phyloP scores from a whole-genome alignment of 345 rosid genomes.

The Eucalyptus marginata region DNA sequence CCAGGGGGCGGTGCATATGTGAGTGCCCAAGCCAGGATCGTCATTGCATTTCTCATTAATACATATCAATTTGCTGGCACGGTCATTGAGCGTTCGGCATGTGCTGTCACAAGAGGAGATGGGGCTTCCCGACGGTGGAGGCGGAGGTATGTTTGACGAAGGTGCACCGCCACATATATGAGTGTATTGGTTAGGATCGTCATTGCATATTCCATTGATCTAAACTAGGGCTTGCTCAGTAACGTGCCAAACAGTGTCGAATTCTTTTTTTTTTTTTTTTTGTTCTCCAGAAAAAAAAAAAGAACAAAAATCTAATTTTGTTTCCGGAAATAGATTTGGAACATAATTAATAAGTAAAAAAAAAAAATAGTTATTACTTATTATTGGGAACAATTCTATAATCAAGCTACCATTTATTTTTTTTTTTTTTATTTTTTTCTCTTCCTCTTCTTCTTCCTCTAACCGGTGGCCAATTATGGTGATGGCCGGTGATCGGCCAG shows the following conservation, averaged over 20 bases:
- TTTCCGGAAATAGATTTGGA: accelerated
- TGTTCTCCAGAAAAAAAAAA: accelerated
- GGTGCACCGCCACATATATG: too few relatives aligned
- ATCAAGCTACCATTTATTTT: too few relatives aligned
- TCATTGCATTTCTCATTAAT: not conserved
- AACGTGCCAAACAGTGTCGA: accelerated
- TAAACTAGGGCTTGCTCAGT: accelerated
- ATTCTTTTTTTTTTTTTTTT: accelerated
- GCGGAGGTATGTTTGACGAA: too few relatives aligned
- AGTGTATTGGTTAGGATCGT: too few relatives aligned
- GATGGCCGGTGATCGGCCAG: accelerated
- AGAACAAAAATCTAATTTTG: accelerated
- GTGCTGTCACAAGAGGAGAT: too few relatives aligned
- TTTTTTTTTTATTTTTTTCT: accelerated
- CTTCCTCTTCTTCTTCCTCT: too few relatives aligned
- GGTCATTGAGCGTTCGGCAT: not conserved
- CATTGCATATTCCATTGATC: too few relatives aligned
- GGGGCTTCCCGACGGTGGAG: too few relatives aligned
- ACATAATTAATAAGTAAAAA: accelerated
- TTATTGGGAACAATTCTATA: accelerated
- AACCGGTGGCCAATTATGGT: accelerated
- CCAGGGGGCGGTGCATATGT: not conserved
- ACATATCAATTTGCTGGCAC: not conserved
- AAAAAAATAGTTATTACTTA: too few relatives aligned
- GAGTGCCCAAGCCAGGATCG: not conserved